Evolutionary conservation across 805 yeast species (phyloP).

Genomic region (Pichia nanzhaoensis): DNA sequence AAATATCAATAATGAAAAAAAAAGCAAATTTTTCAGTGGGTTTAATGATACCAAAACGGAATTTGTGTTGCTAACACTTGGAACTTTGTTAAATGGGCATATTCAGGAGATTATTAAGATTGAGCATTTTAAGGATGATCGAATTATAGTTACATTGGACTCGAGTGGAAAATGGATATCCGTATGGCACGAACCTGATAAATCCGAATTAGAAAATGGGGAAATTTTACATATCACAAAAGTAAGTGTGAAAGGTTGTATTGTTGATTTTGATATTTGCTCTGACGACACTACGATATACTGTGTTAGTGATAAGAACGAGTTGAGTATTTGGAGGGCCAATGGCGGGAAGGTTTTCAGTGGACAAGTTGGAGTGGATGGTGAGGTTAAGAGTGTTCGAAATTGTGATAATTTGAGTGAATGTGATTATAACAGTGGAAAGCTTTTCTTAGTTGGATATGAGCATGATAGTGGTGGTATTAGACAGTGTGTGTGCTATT

Average conservation of each 20-base stretch:
- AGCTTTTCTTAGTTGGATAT: slow-evolving; percentile 11
- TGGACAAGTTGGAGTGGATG: neutral
- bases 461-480: slow-evolving; percentile 17
- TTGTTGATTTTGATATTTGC: slow-evolving; percentile 33
- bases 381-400: neutral
- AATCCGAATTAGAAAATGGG: slow-evolving; percentile 2
- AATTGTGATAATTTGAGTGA: slow-evolving; percentile 2
- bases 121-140: slow-evolving; percentile 44
- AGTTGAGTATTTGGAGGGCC: slow-evolving; percentile 23
- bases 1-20: slow-evolving; percentile 35
- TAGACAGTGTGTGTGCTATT: slow-evolving; percentile 14
- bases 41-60: slow-evolving; percentile 29
- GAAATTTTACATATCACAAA: slow-evolving; percentile 33
- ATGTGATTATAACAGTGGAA: slow-evolving; percentile 4
- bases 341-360: slow-evolving; percentile 4
- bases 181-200: slow-evolving; percentile 58
- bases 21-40: neutral
- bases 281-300: slow-evolving; percentile 21
- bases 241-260: slow-evolving; percentile 33
- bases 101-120: slow-evolving; percentile 22
- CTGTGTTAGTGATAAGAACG: slow-evolving; percentile 52
- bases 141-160: slow-evolving; percentile 51
- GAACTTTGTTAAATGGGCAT: slow-evolving; percentile 62
- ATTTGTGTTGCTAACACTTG: slow-evolving; percentile 47
- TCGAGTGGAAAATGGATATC: slow-evolving; percentile 41